A percentile compares a stretch with the other conserved stretches of the same genome.
Conservation (phyloP, 148 eudicot genomes). For the Pouteria glomerata region DNA sequence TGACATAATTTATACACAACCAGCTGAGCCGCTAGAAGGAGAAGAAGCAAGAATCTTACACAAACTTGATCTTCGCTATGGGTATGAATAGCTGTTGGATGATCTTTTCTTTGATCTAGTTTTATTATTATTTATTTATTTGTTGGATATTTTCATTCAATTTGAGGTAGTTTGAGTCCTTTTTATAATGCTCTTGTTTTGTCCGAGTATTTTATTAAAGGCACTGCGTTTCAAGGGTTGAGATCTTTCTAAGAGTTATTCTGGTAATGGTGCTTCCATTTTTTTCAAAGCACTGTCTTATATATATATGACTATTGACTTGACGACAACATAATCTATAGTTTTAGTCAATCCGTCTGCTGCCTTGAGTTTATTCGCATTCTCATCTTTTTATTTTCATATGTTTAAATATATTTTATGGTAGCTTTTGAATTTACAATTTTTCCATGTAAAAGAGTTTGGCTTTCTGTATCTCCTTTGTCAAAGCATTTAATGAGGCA, state of each 20-base stretch:
- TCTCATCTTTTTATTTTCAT: too few species aligned
- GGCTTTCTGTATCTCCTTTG: too few species aligned
- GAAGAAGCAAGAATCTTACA: conserved; percentile 68
- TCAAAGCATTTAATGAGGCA: too few species aligned
- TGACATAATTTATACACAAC: conserved; percentile 76
- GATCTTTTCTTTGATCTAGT: background rate
- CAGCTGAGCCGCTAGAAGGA: conserved; percentile 68
- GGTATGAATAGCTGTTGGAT: conserved; percentile 43
- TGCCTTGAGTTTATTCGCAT: too few species aligned
- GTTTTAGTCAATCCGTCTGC: too few species aligned
- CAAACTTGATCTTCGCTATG: conserved; percentile 93
- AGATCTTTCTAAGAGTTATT: background rate
- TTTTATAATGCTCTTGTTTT: background rate
- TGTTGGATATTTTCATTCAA: conserved; percentile 1
- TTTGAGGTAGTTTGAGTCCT: background rate
- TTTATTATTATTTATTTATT: background rate
- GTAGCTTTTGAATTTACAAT: too few species aligned
- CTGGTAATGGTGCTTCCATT: background rate
- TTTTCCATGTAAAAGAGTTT: too few species aligned
- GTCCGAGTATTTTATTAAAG: background rate
- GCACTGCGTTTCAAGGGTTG: background rate
- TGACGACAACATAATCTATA: too few species aligned
- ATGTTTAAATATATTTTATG: too few species aligned
- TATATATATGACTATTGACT: too few species aligned
- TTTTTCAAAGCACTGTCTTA: background rate